Conservation (phyloP, 169 alveolate species). For the Toxoplasma gondii region DNA sequence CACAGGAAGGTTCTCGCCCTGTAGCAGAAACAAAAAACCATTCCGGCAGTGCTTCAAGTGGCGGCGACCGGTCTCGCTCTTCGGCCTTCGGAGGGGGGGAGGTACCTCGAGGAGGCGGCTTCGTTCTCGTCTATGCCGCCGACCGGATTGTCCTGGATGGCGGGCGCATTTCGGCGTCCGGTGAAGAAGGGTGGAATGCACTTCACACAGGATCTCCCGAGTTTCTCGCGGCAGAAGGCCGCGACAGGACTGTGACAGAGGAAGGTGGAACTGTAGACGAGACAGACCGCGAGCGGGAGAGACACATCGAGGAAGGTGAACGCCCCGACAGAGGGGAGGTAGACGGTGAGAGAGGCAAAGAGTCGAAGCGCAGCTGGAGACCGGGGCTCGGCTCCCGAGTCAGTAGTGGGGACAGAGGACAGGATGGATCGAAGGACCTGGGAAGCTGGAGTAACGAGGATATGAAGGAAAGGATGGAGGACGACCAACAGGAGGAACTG, state of each 20-base stretch:
- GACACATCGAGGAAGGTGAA: background rate
- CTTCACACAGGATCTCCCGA: background rate
- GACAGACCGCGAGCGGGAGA: background rate
- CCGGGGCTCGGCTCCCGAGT: background rate
- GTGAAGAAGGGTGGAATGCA: slow-evolving; percentile 56
- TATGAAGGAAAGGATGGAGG: background rate
- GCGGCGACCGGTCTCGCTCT: too few relatives aligned
- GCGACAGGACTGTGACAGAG: background rate
- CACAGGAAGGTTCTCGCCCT: background rate
- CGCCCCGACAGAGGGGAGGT: too few relatives aligned
- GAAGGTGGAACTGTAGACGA: background rate
- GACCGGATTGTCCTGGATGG: slow-evolving; percentile 45
- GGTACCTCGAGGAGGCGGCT: slow-evolving; percentile 48
- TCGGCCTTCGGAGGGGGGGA: background rate
- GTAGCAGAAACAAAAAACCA: too few relatives aligned
- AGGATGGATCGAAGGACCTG: too few relatives aligned
- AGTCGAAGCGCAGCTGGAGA: background rate
- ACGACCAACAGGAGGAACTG: background rate
- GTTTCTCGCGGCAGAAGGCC: background rate
- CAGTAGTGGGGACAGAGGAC: background rate
- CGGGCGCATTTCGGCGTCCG: slow-evolving; percentile 46
- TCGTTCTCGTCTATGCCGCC: slow-evolving; percentile 38
- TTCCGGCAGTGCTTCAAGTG: too few relatives aligned
- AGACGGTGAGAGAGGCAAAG: background rate
- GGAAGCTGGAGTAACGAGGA: too few relatives aligned